A percentile compares a stretch with the other conserved stretches of the same genome.
phyloP scores from a whole-genome alignment of 1,284 basidiomycete species.

The Moesziomyces aphidis region DNA sequence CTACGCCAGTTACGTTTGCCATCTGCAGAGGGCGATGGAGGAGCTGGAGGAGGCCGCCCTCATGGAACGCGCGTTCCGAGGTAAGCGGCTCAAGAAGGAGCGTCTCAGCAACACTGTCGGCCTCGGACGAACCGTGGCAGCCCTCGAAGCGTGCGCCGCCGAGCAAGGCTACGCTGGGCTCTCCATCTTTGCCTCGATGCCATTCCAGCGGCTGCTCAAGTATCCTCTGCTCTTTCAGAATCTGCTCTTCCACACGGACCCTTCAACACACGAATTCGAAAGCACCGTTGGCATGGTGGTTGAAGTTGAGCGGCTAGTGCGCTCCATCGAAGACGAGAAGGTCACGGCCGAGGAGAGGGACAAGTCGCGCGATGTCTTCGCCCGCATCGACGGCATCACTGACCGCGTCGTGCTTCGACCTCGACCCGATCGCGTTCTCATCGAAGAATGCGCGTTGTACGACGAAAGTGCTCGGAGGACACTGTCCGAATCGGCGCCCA shows the following conservation, averaged over 20 bases:
- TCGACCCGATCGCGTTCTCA: slow-evolving; percentile 84
- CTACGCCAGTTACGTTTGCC: slow-evolving; percentile 56
- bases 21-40: slow-evolving; percentile 58
- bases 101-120: slow-evolving; percentile 59
- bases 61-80: slow-evolving; percentile 60
- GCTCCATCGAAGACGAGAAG: slow-evolving; percentile 97
- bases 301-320: slow-evolving; percentile 93
- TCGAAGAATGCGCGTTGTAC: slow-evolving; percentile 79
- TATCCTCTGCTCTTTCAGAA: slow-evolving; percentile 98
- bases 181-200: slow-evolving; percentile 93
- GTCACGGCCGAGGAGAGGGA: slow-evolving; percentile 94
- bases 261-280: slow-evolving; percentile 96
- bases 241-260: slow-evolving; percentile 82
- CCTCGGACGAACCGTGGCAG: slow-evolving; percentile 62
- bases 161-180: slow-evolving; percentile 92
- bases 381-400: slow-evolving; percentile 87
- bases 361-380: slow-evolving; percentile 91
- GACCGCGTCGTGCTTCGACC: slow-evolving; percentile 78
- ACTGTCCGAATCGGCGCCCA: slow-evolving; percentile 58
- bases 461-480: slow-evolving; percentile 55
- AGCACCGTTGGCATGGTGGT: slow-evolving; percentile 95
- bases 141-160: slow-evolving; percentile 79
- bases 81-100: slow-evolving; percentile 58
- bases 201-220: slow-evolving; percentile 95
- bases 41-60: slow-evolving; percentile 59